A percentile compares a stretch with the other conserved stretches of the same genome.
Conservation (phyloP, 805 yeast genomes). For the Babjeviella inositovora region DNA sequence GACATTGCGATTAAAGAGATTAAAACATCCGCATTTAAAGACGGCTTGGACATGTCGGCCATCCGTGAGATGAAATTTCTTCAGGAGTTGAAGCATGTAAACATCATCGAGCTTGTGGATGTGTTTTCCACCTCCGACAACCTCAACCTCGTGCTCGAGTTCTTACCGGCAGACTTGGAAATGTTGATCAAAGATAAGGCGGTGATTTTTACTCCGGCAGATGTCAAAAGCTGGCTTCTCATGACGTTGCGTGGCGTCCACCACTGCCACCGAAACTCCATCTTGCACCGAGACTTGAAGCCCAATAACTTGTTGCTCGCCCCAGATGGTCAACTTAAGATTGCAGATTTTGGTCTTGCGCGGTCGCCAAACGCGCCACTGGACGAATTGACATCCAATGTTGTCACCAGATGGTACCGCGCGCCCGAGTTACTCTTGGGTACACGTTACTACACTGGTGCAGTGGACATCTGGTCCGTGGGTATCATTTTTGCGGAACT, state of each 20-base stretch:
- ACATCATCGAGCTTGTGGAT: slow-evolving; percentile 79
- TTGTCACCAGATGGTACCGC: slow-evolving; percentile 95
- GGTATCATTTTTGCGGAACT: slow-evolving; percentile 94
- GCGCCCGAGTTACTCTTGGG: slow-evolving; percentile 92
- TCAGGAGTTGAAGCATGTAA: slow-evolving; percentile 64
- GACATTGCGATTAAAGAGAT: slow-evolving; percentile 88
- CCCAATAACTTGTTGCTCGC: slow-evolving; percentile 83
- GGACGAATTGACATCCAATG: slow-evolving; percentile 72
- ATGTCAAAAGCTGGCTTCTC: slow-evolving; percentile 83
- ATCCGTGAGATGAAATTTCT: slow-evolving; percentile 82
- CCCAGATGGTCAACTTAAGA: slow-evolving; percentile 74
- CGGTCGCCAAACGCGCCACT: slow-evolving; percentile 61
- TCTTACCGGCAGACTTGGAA: slow-evolving; percentile 83
- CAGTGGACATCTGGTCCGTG: slow-evolving; percentile 91
- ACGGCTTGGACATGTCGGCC: slow-evolving; percentile 96
- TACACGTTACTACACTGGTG: slow-evolving; percentile 75
- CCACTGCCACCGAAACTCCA: slow-evolving; percentile 86
- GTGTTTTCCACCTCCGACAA: slow-evolving; percentile 57
- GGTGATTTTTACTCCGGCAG: slow-evolving; percentile 67
- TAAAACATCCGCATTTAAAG: slow-evolving; percentile 86
- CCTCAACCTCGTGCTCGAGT: slow-evolving; percentile 83
- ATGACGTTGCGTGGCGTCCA: slow-evolving; percentile 93
- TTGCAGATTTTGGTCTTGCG: slow-evolving; percentile 97
- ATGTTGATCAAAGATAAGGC: slow-evolving; percentile 69
- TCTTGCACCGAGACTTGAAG: slow-evolving; percentile 84